Base-by-base conservation (phyloP, 495 filamentous ascomycete genomes). In the Staphylotrichum longicolle region DNA sequence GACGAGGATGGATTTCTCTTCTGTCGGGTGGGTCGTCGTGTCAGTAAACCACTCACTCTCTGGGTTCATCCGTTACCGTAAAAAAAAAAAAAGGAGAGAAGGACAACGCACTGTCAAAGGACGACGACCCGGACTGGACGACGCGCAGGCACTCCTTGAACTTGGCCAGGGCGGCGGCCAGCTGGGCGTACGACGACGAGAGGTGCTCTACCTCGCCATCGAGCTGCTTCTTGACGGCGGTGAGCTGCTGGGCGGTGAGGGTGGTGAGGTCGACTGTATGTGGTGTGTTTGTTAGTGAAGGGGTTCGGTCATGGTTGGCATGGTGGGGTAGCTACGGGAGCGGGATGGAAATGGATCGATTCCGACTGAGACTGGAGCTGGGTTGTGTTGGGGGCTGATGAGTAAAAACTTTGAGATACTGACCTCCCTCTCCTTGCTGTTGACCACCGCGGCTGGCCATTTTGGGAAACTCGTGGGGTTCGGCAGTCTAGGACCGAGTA, bases 161-260 rank as follows among this genome's bases (percentile, higher is more conserved):
- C 72, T 93, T 94, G 55, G 85, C 78, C 71, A 96, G 95, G 15
- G 94, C 95, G 35, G 86, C 85, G 62, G 91, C 90, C 37, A 98
- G 85, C 75, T 94, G 93, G 42, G 86, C 76, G 79, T 95, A 96
- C 11, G 95, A 97, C 58, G 77, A 81, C 0, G 90, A 95, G 64
- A 98, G 86, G 78, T 96, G 92, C 70, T 96, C 89, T 63, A 98
- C 85, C 70, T 98, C 94, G 64, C 92, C 86, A 72, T 96, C 93
- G 60, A 98, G 89, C 71, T 96, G 93, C 72, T 94, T 91, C 77
- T 98, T 96, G 46, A 98, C 85, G 58, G 81, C 79, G 54, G 63
- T 77, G 35, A 83, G 78, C 68, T 83, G 81, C 53, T 80, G 77
- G 6, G 76, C 72, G 61, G 72, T 78, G 54, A 85, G 78, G 63